Conservation (phyloP, 148 eudicot genomes). For the Polygonum aviculare region DNA sequence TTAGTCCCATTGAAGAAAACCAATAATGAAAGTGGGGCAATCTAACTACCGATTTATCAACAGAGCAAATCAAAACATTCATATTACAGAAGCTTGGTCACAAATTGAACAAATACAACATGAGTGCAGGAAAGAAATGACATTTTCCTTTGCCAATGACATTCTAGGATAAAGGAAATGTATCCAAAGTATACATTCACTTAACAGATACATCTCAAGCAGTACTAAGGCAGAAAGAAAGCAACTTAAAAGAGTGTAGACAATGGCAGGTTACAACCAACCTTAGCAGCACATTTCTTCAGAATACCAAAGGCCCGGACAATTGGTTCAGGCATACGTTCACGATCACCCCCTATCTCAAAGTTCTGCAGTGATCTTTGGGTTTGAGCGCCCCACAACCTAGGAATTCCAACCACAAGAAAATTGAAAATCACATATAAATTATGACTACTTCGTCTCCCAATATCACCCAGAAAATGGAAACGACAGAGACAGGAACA, state of each 20-base stretch:
- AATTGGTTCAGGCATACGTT: conserved; percentile 97
- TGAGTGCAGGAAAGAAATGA: background rate
- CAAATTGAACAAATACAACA: background rate
- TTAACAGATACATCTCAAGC: too few species aligned
- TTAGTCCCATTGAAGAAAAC: background rate
- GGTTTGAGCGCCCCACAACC: conserved; percentile 99
- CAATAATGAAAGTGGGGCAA: background rate
- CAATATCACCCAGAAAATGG: background rate
- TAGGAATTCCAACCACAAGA: conserved; percentile 16
- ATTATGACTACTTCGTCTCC: background rate
- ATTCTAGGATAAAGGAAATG: background rate
- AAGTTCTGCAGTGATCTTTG: conserved; percentile 95
- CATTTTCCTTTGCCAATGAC: background rate
- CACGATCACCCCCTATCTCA: conserved; percentile 96
- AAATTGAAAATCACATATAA: background rate
- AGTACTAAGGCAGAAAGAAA: too few species aligned
- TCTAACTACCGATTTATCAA: background rate
- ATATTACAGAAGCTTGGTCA: background rate
- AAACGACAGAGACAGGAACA: background rate
- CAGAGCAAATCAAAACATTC: background rate
- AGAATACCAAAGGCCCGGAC: conserved; percentile 83
- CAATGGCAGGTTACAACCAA: conserved; percentile 3
- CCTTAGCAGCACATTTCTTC: conserved; percentile 97
- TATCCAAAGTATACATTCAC: background rate
- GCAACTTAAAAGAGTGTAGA: too few species aligned